Base-by-base conservation (phyloP, 495 filamentous ascomycete species). In the Hyaloscypha variabilis region DNA sequence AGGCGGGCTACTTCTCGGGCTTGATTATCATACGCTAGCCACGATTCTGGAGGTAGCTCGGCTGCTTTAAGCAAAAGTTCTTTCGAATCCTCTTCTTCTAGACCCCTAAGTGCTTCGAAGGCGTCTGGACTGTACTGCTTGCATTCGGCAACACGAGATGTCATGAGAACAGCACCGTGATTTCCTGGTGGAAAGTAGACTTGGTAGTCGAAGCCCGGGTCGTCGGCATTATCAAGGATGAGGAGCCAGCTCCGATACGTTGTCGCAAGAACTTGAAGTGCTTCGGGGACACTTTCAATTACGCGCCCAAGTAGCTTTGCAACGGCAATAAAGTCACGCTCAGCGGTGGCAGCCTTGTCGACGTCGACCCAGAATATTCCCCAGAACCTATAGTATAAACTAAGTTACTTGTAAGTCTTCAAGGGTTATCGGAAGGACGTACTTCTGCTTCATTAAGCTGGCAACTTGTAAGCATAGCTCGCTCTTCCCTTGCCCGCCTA, bases 141-240 rank as follows among this genome's bases (percentile, higher is more conserved):
- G 29, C 67, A 57, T 17, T 65, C 67, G 1, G 76, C 75, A 62
- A 76, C 74, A 19, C 78, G 69, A 28, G 79, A 77, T 10, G 79
- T 80, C 2, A 81, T 68, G 2, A 81, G 67, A 58, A 82, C 69
- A 56, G 67, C 64, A 21, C 77, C 78, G 52, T 68, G 71, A 14
- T 65, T 67, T 4, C 77, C 73, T 13, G 57, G 46, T 21, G 78
- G 78, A 58, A 82, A 60, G 50, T 74, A 71, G 19, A 69, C 58
- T 13, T 75, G 67, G 10, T 79, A 59, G 26, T 67, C 26, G 2
- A 77, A 63, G 1, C 72, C 65, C 25, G 67, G 60, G 60, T 78
- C 77, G 57, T 82, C 79, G 8, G 74, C 79, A 54, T 81, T 77
- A 65, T 78, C 77, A 42, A 78, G 70, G 49, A 66, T 76, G 14